Base-by-base conservation (phyloP, 768 basidiomycete genomes). In the Naganishia vishniacii region DNA sequence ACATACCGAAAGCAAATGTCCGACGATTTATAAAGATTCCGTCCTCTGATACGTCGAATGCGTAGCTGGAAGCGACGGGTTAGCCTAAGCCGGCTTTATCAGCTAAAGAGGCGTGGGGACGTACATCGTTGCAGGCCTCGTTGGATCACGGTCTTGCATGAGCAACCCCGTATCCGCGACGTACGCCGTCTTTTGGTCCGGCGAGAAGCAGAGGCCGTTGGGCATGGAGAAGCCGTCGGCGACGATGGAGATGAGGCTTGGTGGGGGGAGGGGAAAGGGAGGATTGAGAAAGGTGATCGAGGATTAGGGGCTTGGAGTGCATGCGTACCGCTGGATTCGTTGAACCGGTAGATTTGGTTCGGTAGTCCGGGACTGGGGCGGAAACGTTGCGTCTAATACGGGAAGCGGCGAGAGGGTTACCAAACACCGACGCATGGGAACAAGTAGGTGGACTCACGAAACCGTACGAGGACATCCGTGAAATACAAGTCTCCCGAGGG, bases 331-430 rank as follows among this genome's bases (percentile, higher is more conserved):
- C 61, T 86, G 1, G 80, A 79, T 9, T 86, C 84, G 71, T 88
- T 84, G 70, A 88, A 84, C 13, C 86, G 82, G 73, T 92, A 91
- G 16, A 89, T 87, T 69, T 89, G 88, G 48, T 82, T 85, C 3
- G 86, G 88, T 56, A 88, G 71, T 47, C 84, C 80, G 7, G 86
- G 87, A 4, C 77, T 68, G 0, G 86, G 83, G 51, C 88, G 83
- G 80, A 89, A 89, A 49, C 80, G 79, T 64, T 84, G 83, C 34
- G 86, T 60, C 69, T 80, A 86, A 20, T 15, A 0, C 86, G 86
- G 68, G 86, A n/a, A 32, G 5, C 26, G 29, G 6, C 16, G 20
- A n/a, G 2, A 12, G n/a, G 4, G 0, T 2, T 31, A 20, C 29
- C 8, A 34, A 31, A 11, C 16, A n/a, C 12, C 6, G 6, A 34